Base-by-base conservation (phyloP, 179 eudicot genomes). In the Actinidia chinensis region DNA sequence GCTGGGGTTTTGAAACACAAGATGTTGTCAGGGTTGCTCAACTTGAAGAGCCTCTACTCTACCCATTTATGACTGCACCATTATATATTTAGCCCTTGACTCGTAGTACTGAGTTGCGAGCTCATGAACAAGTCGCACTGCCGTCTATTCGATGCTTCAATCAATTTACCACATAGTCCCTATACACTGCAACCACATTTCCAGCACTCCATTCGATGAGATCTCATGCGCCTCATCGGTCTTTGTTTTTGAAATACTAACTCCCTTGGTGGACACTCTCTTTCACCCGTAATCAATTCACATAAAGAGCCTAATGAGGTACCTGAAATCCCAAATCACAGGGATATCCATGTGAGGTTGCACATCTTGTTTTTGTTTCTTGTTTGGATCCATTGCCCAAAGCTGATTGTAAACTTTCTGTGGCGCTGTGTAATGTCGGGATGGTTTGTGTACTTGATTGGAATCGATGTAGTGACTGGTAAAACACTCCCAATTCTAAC, bases 91-190 rank as follows among this genome's bases (percentile, higher is more conserved):
- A 68, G 1, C 22, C 14, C n/a, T 20, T 15, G 64, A 43, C 2
- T 18, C 10, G 8, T 68, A 11, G 69, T 11, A 25, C 18, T 22
- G 52, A 79, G 59, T 46, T 70, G 74, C n/a, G 1, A 81, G 43
- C 33, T 54, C 46, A 76, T n/a, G 59, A 36, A 64, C 59, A 8
- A 55, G 50, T 50, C 58, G 80, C 6, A 75, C 75, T n/a, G n/a
- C 17, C n/a, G n/a, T 73, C 69, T 54, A 8, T n/a, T 58, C 75
- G 73, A 10, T 66, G n/a, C 23, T 8, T 76, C 82, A 14, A 33
- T 58, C 76, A 74, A 60, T 48, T 4, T 60, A 52, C 72, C 63
- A 84, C 50, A n/a, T 76, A 85, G 46, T 85, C 85, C 36, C 46
- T 82, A 14, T 76, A 82, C 23, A 72, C 11, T 47, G 81, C 76